Evolutionary conservation across 2,329 filamentous ascomycete genomes (phyloP).

Genomic region (Bertia moriformis): DNA sequence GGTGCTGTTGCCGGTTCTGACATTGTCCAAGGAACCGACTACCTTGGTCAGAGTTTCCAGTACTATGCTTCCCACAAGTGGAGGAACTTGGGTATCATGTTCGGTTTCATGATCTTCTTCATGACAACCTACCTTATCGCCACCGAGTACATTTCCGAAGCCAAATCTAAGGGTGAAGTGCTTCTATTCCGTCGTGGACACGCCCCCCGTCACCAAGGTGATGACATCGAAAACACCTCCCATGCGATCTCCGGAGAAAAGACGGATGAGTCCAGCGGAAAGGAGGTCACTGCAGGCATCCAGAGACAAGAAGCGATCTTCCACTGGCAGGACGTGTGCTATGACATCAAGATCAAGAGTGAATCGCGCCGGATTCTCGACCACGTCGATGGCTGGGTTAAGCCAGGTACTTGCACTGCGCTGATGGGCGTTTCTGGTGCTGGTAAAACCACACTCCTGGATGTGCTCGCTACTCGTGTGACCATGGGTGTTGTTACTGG

Average conservation of each 20-base stretch:
- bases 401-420: slow-evolving; percentile 57
- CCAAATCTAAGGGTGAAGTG: slow-evolving; percentile 44
- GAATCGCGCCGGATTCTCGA: slow-evolving; percentile 57
- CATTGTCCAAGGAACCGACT: slow-evolving; percentile 29
- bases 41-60: slow-evolving; percentile 27
- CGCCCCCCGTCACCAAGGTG: slow-evolving; percentile 9
- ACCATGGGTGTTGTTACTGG: slow-evolving; percentile 62
- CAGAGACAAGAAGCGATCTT: slow-evolving; percentile 23
- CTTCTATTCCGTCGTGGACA: slow-evolving; percentile 39
- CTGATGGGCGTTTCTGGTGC: slow-evolving; percentile 47
- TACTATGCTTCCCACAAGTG: slow-evolving; percentile 33
- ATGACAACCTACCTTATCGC: slow-evolving; percentile 30
- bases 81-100: slow-evolving; percentile 41
- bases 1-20: slow-evolving; percentile 28
- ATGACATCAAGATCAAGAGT: slow-evolving; percentile 57
- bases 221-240: slow-evolving; percentile 5
- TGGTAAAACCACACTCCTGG: slow-evolving; percentile 63
- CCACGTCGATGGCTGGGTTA: slow-evolving; percentile 64
- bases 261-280: slow-evolving; percentile 10
- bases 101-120: slow-evolving; percentile 32
- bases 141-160: slow-evolving; percentile 28
- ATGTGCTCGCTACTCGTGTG: slow-evolving; percentile 58
- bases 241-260: slow-evolving; percentile 15
- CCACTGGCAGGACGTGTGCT: slow-evolving; percentile 67
- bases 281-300: slow-evolving; percentile 11